A percentile compares a stretch with the other conserved stretches of the same genome.
These are phyloP conservation scores for Alternaria sp. DNA, from an alignment of 2,329 filamentous ascomycete species.

Conservation along the genomic window DNA sequence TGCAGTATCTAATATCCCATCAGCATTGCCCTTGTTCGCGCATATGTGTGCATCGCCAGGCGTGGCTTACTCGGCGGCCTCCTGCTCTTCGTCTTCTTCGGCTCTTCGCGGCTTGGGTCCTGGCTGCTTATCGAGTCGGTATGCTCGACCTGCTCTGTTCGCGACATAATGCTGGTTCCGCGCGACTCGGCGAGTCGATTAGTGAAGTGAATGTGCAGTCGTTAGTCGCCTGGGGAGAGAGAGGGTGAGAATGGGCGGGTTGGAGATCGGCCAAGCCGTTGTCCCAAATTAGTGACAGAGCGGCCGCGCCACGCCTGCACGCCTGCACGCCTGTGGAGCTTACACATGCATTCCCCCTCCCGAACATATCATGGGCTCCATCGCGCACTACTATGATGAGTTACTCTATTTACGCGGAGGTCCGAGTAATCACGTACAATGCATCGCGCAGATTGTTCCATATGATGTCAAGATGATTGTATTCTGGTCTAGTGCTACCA, in stretches of 20 bases:
- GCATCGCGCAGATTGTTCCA: neutral
- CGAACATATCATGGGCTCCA: constrained; percentile 1
- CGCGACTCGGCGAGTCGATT: constrained; percentile 41
- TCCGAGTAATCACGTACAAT: neutral
- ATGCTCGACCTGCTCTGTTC: constrained; percentile 55
- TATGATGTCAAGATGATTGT: constrained; percentile 5
- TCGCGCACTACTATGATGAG: neutral
- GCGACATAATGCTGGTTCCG: constrained; percentile 55
- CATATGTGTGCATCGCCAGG: constrained; percentile 12
- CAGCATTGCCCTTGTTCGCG: constrained; percentile 28
- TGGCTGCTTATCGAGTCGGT: constrained; percentile 56
- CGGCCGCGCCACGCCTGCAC: constrained; percentile 35
- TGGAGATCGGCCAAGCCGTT: constrained; percentile 33
- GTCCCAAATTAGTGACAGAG: constrained; percentile 36
- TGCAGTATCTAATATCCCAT: constrained; percentile 75
- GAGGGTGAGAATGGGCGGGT: constrained; percentile 32
- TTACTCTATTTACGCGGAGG: neutral
- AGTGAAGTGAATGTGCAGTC: constrained; percentile 26
- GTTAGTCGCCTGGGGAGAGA: constrained; percentile 22
- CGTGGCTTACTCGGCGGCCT: constrained; percentile 79
- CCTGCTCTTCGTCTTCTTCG: constrained; percentile 81
- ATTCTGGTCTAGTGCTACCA: constrained; percentile 26
- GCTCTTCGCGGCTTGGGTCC: constrained; percentile 51
- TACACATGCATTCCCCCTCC: constrained; percentile 20
- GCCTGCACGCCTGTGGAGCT: constrained; percentile 21